A percentile compares a stretch with the other conserved stretches of the same genome.
Conservation (phyloP, 176 grass and related monocot species). For the Oryza meridionalis region DNA sequence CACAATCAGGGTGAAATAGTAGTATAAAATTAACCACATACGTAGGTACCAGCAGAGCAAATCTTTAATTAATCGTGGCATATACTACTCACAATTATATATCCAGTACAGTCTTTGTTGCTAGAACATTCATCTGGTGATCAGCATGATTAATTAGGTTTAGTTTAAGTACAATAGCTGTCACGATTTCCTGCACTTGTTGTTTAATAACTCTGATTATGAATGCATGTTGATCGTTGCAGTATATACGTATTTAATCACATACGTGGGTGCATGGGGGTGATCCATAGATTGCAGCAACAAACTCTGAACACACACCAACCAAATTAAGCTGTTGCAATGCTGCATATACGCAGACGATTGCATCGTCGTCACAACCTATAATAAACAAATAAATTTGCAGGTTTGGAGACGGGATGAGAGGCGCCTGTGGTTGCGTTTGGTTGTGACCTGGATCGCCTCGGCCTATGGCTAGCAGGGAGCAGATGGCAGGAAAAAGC, state of each 20-base stretch:
- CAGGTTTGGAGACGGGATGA: slow-evolving; percentile 26
- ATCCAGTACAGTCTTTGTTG: neutral
- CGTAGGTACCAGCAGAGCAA: neutral
- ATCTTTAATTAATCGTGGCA: neutral
- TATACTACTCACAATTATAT: neutral
- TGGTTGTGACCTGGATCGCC: slow-evolving; percentile 45
- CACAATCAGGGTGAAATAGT: slow-evolving; percentile 30
- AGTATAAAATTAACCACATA: slow-evolving; percentile 3
- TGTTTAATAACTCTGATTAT: neutral
- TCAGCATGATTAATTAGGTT: slow-evolving; percentile 34
- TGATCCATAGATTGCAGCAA: slow-evolving; percentile 38
- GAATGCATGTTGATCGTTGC: neutral
- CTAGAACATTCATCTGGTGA: slow-evolving; percentile 52
- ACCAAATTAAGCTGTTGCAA: slow-evolving; percentile 3
- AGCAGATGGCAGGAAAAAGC: slow-evolving; percentile 40
- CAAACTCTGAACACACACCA: slow-evolving; percentile 41
- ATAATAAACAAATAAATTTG: slow-evolving; percentile 22
- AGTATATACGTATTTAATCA: neutral
- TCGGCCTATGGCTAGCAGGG: slow-evolving; percentile 16
- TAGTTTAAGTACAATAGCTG: neutral
- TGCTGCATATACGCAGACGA: neutral
- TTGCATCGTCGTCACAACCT: neutral
- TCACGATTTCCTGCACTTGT: neutral
- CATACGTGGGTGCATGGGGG: slow-evolving; percentile 38
- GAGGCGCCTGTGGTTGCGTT: slow-evolving; percentile 40